Conservation (phyloP, 2,329 filamentous ascomycete genomes). For the Fusarium algeriense region DNA sequence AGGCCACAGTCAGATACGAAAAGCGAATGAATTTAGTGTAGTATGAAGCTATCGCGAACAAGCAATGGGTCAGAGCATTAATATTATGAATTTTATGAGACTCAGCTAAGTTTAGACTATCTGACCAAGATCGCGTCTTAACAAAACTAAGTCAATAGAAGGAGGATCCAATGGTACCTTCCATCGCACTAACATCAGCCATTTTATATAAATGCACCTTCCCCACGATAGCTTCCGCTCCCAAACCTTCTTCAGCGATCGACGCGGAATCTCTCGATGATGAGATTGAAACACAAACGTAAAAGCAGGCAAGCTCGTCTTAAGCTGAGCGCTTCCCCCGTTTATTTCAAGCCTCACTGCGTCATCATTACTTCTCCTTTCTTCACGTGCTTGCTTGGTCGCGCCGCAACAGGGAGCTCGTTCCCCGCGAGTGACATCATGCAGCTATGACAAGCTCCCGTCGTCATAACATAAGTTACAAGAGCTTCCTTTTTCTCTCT, state of each 20-base stretch:
- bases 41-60: slow-evolving; percentile 6
- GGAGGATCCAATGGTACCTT: slow-evolving; percentile 5
- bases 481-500: slow-evolving; percentile 20
- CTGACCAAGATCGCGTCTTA: not conserved
- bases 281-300: slow-evolving; percentile 8
- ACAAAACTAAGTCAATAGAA: not conserved
- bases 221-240: slow-evolving; percentile 22
- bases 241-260: slow-evolving; percentile 24
- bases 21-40: not conserved
- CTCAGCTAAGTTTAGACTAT: not conserved
- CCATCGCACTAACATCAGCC: slow-evolving; percentile 22
- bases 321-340: slow-evolving; percentile 8
- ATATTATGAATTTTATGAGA: not conserved
- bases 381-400: slow-evolving; percentile 38
- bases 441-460: slow-evolving; percentile 24
- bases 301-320: slow-evolving; percentile 13
- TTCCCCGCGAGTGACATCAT: slow-evolving; percentile 48
- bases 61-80: not conserved
- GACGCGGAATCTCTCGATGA: slow-evolving; percentile 34
- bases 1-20: not conserved
- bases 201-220: slow-evolving; percentile 3
- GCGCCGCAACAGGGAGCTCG: slow-evolving; percentile 37
- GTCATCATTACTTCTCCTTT: slow-evolving; percentile 44
- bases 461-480: slow-evolving; percentile 41
- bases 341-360: slow-evolving; percentile 35